phyloP scores from a whole-genome alignment of 177 flowering plant species.

The Vitis hybrid region DNA sequence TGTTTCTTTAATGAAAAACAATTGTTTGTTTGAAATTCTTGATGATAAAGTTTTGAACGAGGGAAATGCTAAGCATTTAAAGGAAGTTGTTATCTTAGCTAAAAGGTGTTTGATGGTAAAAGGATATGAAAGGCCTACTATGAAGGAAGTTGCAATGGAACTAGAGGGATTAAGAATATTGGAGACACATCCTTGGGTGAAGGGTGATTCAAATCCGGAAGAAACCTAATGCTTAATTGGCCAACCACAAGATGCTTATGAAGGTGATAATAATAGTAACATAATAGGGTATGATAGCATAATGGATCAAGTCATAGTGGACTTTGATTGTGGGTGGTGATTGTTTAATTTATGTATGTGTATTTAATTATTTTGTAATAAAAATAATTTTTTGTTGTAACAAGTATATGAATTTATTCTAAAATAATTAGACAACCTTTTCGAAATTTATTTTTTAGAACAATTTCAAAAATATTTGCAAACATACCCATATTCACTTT shows the following conservation, averaged over 20 bases:
- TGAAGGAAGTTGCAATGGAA: not conserved
- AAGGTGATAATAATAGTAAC: not conserved
- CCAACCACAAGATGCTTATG: not conserved
- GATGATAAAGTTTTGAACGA: not conserved
- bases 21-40: not conserved
- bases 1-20: not conserved
- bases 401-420: too few relatives aligned
- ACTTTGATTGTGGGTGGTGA: not conserved
- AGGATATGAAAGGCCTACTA: slow-evolving; percentile 6
- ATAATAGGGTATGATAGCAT: not conserved
- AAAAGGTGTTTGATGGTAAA: not conserved
- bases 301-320: not conserved
- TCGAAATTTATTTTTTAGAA: too few relatives aligned
- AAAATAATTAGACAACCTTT: too few relatives aligned
- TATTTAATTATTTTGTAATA: too few relatives aligned
- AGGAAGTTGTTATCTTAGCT: not conserved
- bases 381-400: too few relatives aligned
- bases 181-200: not conserved
- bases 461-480: too few relatives aligned
- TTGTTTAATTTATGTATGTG: not conserved
- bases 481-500: too few relatives aligned
- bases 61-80: not conserved
- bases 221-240: too few relatives aligned
- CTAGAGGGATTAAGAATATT: not conserved
- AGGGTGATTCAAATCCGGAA: too few relatives aligned